Percentiles rank a stretch among this genome's conserved stretches.
These are phyloP conservation scores for Globisporangium lucens DNA, from an alignment of 352 stramenopile genomes.

Conservation along the genomic window DNA sequence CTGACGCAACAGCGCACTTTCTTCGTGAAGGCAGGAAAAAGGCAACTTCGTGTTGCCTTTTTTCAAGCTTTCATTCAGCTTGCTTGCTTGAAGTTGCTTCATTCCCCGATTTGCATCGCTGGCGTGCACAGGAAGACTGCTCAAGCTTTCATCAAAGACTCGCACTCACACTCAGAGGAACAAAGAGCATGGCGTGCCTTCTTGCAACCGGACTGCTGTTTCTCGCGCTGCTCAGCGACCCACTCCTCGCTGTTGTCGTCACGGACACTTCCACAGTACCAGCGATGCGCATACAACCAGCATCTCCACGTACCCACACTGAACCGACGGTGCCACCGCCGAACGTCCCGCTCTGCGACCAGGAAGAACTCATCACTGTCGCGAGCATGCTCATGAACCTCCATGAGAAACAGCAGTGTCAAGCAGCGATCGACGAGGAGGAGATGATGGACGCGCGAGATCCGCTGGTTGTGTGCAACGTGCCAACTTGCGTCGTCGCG, in stretches of 20 bases:
- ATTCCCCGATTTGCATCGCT: slow-evolving; percentile 3
- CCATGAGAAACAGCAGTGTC: slow-evolving; percentile 42
- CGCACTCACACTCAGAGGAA: neutral
- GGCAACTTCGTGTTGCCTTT: neutral
- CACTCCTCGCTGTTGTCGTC: neutral
- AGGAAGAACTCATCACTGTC: slow-evolving; percentile 34
- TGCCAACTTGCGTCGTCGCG: slow-evolving; percentile 35
- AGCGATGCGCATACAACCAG: neutral
- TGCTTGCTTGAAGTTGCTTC: neutral
- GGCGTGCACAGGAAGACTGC: neutral
- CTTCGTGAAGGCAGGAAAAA: neutral
- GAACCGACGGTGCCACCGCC: neutral
- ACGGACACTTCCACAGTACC: neutral
- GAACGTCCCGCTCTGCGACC: slow-evolving; percentile 39
- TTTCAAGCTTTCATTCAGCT: no score
- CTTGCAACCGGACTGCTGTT: neutral
- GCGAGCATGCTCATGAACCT: slow-evolving; percentile 34
- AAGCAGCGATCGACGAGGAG: slow-evolving; percentile 36
- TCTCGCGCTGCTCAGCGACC: neutral
- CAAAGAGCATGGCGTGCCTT: neutral
- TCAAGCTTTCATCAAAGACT: neutral
- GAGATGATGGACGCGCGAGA: slow-evolving; percentile 41
- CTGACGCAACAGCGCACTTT: neutral
- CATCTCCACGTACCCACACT: neutral
- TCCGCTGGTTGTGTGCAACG: slow-evolving; percentile 34